Percentiles rank a stretch among this genome's conserved stretches.
phyloP scores from a whole-genome alignment of 176 grass and related monocot species.

The Aegilops sharonensis region DNA sequence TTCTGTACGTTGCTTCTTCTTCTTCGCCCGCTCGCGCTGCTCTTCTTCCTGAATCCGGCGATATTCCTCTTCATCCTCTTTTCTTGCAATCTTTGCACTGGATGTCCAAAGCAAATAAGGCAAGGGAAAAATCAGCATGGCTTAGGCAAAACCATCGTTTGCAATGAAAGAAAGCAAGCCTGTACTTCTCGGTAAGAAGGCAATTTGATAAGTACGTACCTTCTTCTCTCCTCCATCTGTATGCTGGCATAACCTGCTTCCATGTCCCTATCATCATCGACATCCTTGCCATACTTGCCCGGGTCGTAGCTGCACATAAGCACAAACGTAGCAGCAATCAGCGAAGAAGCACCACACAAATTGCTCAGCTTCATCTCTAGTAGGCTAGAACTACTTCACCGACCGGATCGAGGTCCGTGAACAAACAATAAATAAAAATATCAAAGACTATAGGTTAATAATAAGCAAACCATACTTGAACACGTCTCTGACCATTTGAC shows the following conservation, averaged over 20 bases:
- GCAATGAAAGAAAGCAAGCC: not conserved
- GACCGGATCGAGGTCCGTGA: not conserved
- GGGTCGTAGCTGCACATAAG: conserved; percentile 76
- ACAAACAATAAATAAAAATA: conserved; percentile 12
- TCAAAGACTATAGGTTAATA: not conserved
- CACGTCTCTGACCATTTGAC: conserved; percentile 39
- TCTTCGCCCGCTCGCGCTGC: conserved; percentile 33
- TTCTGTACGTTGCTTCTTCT: conserved; percentile 9
- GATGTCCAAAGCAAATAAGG: not conserved
- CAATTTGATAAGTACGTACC: conserved; percentile 35
- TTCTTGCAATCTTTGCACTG: conserved; percentile 61
- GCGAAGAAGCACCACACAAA: not conserved
- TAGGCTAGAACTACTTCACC: not conserved
- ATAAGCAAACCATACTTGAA: conserved; percentile 27
- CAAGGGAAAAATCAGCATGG: not conserved
- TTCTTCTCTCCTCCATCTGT: conserved; percentile 72
- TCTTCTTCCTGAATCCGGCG: conserved; percentile 68
- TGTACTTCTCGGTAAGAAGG: not conserved
- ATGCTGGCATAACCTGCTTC: conserved; percentile 68
- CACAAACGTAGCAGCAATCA: not conserved
- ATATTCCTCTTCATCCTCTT: conserved; percentile 74
- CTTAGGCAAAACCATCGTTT: not conserved
- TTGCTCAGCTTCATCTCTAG: not conserved
- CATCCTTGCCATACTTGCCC: conserved; percentile 49
- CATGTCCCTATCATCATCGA: conserved; percentile 77